These are phyloP conservation scores for Bodo saltans DNA, from an alignment of 78 protist genomes.

Conservation along the genomic window DNA sequence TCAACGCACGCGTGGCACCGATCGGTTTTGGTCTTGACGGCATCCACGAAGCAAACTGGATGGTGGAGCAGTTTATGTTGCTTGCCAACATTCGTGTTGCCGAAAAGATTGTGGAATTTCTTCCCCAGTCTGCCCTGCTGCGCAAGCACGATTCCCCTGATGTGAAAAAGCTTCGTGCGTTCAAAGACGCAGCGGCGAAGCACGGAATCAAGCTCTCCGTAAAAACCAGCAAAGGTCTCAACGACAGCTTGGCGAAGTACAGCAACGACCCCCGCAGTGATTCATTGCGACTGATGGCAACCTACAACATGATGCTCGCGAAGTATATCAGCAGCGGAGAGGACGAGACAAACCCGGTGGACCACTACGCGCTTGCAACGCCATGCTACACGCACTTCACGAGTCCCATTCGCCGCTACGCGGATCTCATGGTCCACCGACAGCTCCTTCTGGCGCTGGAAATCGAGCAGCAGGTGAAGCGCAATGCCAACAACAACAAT, in stretches of 20 bases:
- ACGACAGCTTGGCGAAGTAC: conserved; percentile 53
- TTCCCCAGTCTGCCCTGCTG: conserved; percentile 64
- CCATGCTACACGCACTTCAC: conserved; percentile 98
- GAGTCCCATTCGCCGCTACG: conserved; percentile 90
- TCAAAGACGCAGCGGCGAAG: background rate
- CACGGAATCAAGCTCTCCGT: background rate
- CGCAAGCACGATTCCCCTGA: conserved; percentile 77
- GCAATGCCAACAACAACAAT: background rate
- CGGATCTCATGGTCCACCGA: conserved; percentile 48
- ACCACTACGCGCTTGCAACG: conserved; percentile 89
- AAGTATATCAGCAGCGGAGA: conserved; percentile 68
- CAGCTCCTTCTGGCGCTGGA: conserved; percentile 25
- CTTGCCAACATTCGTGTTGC: conserved; percentile 88
- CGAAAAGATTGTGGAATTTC: conserved; percentile 43
- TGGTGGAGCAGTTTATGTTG: conserved; percentile 94
- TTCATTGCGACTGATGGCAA: conserved; percentile 71
- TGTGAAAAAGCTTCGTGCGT: conserved; percentile 3
- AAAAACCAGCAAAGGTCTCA: conserved; percentile 40
- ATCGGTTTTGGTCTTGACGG: background rate
- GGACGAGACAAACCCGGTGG: conserved; percentile 21
- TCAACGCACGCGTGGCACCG: conserved; percentile 17
- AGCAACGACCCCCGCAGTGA: background rate
- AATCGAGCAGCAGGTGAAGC: conserved; percentile 12
- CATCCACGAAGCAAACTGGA: conserved; percentile 52
- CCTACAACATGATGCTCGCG: conserved; percentile 79